phyloP scores from a whole-genome alignment of 306 rosid species.

The Trifolium fragiferum region DNA sequence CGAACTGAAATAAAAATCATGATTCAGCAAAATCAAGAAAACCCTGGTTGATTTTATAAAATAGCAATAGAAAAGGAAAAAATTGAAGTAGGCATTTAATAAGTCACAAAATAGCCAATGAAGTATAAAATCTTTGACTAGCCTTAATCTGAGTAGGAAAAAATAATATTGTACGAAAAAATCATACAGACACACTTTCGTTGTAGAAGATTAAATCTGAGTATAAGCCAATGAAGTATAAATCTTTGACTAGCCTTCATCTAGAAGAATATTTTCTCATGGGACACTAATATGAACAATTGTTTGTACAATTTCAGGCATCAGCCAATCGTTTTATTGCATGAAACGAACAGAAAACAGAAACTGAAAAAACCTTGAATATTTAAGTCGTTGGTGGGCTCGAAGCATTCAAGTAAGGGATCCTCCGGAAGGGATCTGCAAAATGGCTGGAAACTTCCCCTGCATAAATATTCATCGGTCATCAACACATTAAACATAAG shows the following conservation, averaged over 20 bases:
- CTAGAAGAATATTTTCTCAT: neutral
- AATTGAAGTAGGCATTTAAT: conserved; percentile 14
- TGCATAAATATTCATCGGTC: conserved; percentile 42
- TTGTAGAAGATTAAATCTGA: neutral
- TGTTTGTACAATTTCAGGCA: neutral
- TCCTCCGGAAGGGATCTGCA: conserved; percentile 88
- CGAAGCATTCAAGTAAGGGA: conserved; percentile 88
- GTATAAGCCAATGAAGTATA: no score
- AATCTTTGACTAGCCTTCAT: neutral
- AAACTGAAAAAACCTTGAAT: conserved; percentile 62
- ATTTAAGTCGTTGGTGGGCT: conserved; percentile 50
- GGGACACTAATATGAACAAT: conserved; percentile 23
- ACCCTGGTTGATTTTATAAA: conserved; percentile 16
- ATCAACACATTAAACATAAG: conserved; percentile 21
- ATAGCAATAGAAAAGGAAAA: conserved; percentile 6
- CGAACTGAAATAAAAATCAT: conserved; percentile 59
- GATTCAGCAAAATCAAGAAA: conserved; percentile 45
- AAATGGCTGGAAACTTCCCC: conserved; percentile 92
- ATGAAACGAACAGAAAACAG: conserved; percentile 1
- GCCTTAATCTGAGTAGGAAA: neutral
- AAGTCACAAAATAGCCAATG: conserved; percentile 16
- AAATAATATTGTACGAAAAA: neutral
- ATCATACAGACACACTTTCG: neutral
- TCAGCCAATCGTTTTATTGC: conserved; percentile 8
- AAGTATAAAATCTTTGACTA: conserved; percentile 9